phyloP scores from a whole-genome alignment of 2,329 filamentous ascomycete species.

The Diaporthe aspalathi region DNA sequence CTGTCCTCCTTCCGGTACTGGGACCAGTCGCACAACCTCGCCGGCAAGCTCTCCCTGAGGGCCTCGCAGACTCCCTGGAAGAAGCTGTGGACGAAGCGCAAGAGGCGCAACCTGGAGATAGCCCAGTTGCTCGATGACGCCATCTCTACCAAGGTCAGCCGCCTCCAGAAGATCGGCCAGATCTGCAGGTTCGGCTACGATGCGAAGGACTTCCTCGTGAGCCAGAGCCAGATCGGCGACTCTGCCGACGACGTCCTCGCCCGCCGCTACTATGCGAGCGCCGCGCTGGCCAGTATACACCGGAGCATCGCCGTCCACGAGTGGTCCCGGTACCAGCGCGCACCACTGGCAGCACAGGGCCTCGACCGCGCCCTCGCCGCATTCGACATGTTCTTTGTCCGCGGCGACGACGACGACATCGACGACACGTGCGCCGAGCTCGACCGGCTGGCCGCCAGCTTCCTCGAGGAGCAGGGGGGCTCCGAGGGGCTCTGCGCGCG shows the following conservation, averaged over 20 bases:
- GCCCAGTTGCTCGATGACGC: constrained; percentile 73
- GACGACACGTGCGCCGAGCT: constrained; percentile 75
- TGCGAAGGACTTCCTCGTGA: constrained; percentile 84
- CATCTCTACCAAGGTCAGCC: constrained; percentile 75
- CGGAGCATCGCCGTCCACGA: constrained; percentile 81
- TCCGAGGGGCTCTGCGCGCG: constrained; percentile 71
- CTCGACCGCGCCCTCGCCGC: constrained; percentile 82
- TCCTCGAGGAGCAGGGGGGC: constrained; percentile 63
- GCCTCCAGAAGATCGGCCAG: constrained; percentile 75
- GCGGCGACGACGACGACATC: constrained; percentile 76
- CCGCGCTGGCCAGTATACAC: constrained; percentile 82
- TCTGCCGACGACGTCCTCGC: constrained; percentile 80
- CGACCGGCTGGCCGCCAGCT: constrained; percentile 69
- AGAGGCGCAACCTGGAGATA: constrained; percentile 63
- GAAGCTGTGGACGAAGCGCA: constrained; percentile 69
- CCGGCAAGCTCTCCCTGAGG: constrained; percentile 63
- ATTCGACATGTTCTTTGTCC: constrained; percentile 90
- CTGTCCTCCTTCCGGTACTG: constrained; percentile 77
- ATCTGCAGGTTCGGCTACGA: constrained; percentile 84
- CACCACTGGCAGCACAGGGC: constrained; percentile 45
- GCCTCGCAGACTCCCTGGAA: constrained; percentile 79
- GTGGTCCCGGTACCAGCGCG: constrained; percentile 71
- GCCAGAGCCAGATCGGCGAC: constrained; percentile 70
- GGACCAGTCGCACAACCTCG: constrained; percentile 73
- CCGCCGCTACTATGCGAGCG: constrained; percentile 80